Percentiles rank a stretch among this genome's conserved stretches.
Evolutionary conservation across 1,284 basidiomycete genomes (phyloP).

Genomic region (Thecaphora frezii): DNA sequence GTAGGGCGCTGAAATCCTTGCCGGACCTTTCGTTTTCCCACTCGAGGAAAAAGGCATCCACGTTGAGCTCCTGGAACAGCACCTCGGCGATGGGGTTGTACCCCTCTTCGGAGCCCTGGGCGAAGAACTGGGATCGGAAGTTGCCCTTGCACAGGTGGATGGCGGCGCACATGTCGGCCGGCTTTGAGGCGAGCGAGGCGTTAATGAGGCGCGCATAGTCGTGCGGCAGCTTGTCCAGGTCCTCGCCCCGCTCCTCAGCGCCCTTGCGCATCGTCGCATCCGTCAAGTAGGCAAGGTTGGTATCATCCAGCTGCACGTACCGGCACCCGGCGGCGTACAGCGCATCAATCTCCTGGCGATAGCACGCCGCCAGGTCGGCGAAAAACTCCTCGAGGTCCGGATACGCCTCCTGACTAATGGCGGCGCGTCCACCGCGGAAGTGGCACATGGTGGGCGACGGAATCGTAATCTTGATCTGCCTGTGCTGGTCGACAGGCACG

Average conservation of each 20-base stretch:
- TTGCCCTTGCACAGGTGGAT: conserved; percentile 80
- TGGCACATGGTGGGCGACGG: conserved; percentile 65
- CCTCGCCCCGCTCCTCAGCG: conserved; percentile 29
- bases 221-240: conserved; percentile 28
- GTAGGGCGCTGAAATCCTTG: conserved; percentile 62
- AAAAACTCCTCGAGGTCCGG: conserved; percentile 73
- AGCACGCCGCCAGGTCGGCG: conserved; percentile 71
- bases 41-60: conserved; percentile 74
- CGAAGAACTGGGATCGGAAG: conserved; percentile 63
- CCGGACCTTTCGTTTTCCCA: conserved; percentile 75
- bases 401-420: conserved; percentile 64
- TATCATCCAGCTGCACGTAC: conserved; percentile 69
- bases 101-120: conserved; percentile 68
- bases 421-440: conserved; percentile 40
- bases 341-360: conserved; percentile 71
- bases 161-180: conserved; percentile 69
- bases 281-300: conserved; percentile 57
- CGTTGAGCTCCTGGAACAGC: conserved; percentile 72
- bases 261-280: conserved; percentile 34
- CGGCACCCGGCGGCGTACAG: conserved; percentile 74
- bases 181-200: conserved; percentile 66
- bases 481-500: conserved; percentile 45
- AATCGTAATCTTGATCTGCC: conserved; percentile 72
- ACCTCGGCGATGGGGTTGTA: conserved; percentile 71
- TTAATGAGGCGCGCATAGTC: conserved; percentile 55